Conservation (phyloP, 2,329 filamentous ascomycete species). For the Colletotrichum tropicicola region DNA sequence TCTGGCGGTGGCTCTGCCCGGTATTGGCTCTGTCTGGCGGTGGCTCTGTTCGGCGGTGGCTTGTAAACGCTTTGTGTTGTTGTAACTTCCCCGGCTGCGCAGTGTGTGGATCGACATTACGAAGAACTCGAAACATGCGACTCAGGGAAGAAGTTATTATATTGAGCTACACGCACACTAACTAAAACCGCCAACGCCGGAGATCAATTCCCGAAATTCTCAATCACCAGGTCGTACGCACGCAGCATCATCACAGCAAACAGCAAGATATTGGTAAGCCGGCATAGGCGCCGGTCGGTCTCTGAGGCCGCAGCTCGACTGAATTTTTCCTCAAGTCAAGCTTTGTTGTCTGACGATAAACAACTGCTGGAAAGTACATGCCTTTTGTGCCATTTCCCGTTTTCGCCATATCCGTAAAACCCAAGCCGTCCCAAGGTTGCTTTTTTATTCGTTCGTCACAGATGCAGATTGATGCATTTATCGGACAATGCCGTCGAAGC, state of each 20-base stretch:
- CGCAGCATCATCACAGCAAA: slow-evolving; percentile 45
- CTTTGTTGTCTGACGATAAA: slow-evolving; percentile 54
- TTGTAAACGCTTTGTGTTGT: no score
- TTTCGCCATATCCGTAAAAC: slow-evolving; percentile 43
- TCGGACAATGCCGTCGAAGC: slow-evolving; percentile 99
- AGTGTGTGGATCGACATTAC: no score
- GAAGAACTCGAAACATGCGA: no score
- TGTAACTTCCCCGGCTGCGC: no score
- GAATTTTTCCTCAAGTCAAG: slow-evolving; percentile 59
- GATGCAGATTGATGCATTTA: slow-evolving; percentile 64
- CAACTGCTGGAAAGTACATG: slow-evolving; percentile 50
- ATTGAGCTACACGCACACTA: slow-evolving; percentile 22
- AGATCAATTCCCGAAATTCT: not conserved
- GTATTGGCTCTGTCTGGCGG: no score
- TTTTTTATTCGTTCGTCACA: slow-evolving; percentile 22
- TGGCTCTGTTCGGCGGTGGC: no score
- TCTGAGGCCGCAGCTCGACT: slow-evolving; percentile 76
- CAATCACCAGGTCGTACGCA: slow-evolving; percentile 1
- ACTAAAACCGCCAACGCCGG: slow-evolving; percentile 12
- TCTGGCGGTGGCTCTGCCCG: no score
- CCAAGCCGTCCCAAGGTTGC: slow-evolving; percentile 30
- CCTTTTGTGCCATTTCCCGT: slow-evolving; percentile 43
- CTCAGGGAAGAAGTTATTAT: no score
- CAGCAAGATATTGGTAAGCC: slow-evolving; percentile 56
- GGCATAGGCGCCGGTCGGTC: slow-evolving; percentile 75